These are phyloP conservation scores for Podosphaera aphanis DNA, from an alignment of 2,329 filamentous ascomycete species.

Conservation along the genomic window DNA sequence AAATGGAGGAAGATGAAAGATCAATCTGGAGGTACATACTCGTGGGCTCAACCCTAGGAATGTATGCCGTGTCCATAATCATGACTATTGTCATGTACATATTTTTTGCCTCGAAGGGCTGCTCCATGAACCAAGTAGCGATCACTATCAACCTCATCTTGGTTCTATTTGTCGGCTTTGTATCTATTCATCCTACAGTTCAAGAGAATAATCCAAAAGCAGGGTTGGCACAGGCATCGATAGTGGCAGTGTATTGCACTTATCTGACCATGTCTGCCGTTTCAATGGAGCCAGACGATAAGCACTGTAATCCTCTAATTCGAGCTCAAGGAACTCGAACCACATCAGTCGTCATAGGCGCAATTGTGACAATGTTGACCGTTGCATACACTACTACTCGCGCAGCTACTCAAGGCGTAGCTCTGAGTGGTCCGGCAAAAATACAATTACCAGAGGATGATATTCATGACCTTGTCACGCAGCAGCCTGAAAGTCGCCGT, in stretches of 20 bases:
- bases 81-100: constrained; percentile 97
- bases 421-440: constrained; percentile 37
- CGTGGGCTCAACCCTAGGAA: constrained; percentile 75
- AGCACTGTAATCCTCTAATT: constrained; percentile 79
- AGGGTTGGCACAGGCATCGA: constrained; percentile 86
- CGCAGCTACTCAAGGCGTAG: constrained; percentile 74
- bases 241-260: constrained; percentile 94
- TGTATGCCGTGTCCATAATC: constrained; percentile 74
- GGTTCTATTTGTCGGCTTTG: constrained; percentile 53
- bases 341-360: constrained; percentile 75
- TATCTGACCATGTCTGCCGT: constrained; percentile 97
- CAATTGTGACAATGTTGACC: constrained; percentile 87
- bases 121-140: constrained; percentile 87
- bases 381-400: constrained; percentile 95
- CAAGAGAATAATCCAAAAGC: constrained; percentile 86
- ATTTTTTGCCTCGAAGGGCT: constrained; percentile 66
- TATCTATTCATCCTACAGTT: constrained; percentile 74
- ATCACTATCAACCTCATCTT: constrained; percentile 85
- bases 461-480: constrained; percentile 71
- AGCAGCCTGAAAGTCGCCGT: constrained; percentile 54
- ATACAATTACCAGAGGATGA: constrained; percentile 46
- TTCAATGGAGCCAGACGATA: constrained; percentile 92
- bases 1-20: constrained; percentile 80
- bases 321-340: constrained; percentile 68
- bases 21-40: constrained; percentile 63